Evolutionary conservation across 2,329 filamentous ascomycete genomes (phyloP), one percentile per base, ranked within the genome.

Genomic region (Dothiorella sarmentorum): DNA sequence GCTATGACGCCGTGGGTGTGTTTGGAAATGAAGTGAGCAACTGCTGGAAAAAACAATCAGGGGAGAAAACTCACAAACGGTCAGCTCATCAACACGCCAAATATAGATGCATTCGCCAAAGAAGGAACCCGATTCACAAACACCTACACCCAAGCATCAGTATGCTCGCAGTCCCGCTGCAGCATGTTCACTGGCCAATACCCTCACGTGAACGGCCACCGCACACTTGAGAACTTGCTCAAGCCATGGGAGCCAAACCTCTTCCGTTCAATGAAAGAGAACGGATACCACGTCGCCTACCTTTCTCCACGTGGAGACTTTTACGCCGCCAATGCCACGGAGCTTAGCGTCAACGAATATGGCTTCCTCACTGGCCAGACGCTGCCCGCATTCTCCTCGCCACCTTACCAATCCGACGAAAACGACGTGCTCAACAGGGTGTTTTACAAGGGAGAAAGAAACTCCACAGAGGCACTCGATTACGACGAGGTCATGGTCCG

Each of bases 211-310:
- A 71, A 66, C 20, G 77, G 78, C 0, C 76, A 80, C 62, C 73
- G 78, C 24, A 75, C 69, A 22, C 72, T 80, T 4, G 69, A 80
- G 17, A 78, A 78, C 35, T 69, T 80, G 7, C 73, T 80, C 62
- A 80, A 80, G 61, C 76, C 77, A 0, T 77, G 75, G 75, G 77
- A 80, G 61, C 76, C 75, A 1, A 80, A 80, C 47, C 52, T 80
- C 2, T 78, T 80, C 60, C 72, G 75, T 7, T 71, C 66, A 2
- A 60, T 79, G 11, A 77, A 76, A 51, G 76, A 79, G 38, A 63
- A 64, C 0, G 78, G 77, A 0, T 80, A 80, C 53, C 78, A 80
- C 49, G 71, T 80, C 7, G 77, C 77, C 0, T 80, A 72, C 37
- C 71, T 80, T 3, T 72, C 75, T 0, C 75, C 76, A 0, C 63